Evolutionary conservation across 768 basidiomycete species (phyloP), one percentile per base, ranked within the genome.

Genomic region (Lactifluus volemus): DNA sequence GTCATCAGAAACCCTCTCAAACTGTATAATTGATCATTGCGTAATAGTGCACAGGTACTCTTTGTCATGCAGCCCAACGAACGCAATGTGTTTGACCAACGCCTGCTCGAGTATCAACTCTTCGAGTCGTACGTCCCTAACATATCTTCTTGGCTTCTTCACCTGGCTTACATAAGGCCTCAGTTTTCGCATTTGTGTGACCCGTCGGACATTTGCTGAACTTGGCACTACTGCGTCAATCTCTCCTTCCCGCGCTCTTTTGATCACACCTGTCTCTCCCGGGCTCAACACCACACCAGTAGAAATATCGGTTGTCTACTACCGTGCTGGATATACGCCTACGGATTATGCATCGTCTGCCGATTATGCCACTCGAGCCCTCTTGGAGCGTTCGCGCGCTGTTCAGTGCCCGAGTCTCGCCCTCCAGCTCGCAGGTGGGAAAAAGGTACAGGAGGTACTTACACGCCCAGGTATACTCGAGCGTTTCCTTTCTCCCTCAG

Each of bases 11-110:
- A 47, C n/a, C 9, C 19, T 30, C 29, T 58, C 17, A 21, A 5
- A 39, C 30, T 34, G 34, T 47, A 7, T 21, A 25, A 32, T 32
- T 53, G 29, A 38, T 52, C 29, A 44, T n/a, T 47, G 54, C 58
- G 1, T 41, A 39, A 53, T 63, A 82, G 80, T 11, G 78, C 84
- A 5, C 74, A 72, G 41, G 82, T 98, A 30, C 77, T 98, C 12
- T 91, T 98, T 68, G 92, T 98, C n/a, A 84, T 92, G 0, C 94
- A 95, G 68, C 79, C 84, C 4, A 81, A 83, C 45, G 96, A 98
- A 71, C 80, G 95, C 41, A 99, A 99, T 72, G 82, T 96, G 5
- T 98, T 98, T 70, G 96, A 98, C 71, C 96, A 99, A 71, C 79
- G 87, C 14, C 83, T 81, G 76, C 73, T 98, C 25, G 92, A 98